Evolutionary conservation across 805 yeast genomes (phyloP), one percentile per base, ranked within the genome.

Genomic region (Starmerella sp.): DNA sequence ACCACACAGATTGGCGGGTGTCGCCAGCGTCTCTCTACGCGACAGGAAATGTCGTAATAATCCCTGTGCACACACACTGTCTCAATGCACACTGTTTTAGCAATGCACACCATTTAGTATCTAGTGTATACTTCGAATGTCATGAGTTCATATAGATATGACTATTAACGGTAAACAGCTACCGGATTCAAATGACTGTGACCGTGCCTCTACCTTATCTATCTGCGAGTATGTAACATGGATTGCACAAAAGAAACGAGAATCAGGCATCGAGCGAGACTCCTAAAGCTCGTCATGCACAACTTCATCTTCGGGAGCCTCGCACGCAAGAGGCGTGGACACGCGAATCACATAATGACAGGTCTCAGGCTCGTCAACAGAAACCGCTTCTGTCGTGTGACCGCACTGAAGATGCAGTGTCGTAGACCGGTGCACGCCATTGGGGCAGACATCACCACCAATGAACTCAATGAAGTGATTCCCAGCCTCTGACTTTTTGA

Each of bases 401-500:
- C 95, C 95, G 70, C 98, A 93, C 15, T 73, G 71, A 53, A 90
- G 65, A 28, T 73, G 72, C 1, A 86, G 82, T 9, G 67, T 70
- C 1, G 87, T 90, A 36, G 83, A 77, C 67, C 98, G 79, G 32
- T 72, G 67, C 5, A 97, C 97, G 0, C 98, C 98, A 66, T 89
- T 86, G 96, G 97, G 91, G 69, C 98, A 93, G 65, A 75, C 78
- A 43, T 81, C 82, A 22, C 98, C 98, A 17, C 73, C 65, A 4
- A 68, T 72, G 65, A 74, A 93, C 34, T 64, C 62, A 34, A 78
- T 58, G 22, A 58, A 60, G 46, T 74, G 53, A n/a, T 55, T 57
- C 15, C 70, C 69, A 4, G 67, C 70, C 6, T 63, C 62, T 10
- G 61, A 58, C 11, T 57, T 51, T 31, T 60, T 60, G 48, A 64